A percentile compares a stretch with the other conserved stretches of the same genome.
phyloP scores from a whole-genome alignment of 2,329 filamentous ascomycete genomes.

The Fusarium liriodendri region DNA sequence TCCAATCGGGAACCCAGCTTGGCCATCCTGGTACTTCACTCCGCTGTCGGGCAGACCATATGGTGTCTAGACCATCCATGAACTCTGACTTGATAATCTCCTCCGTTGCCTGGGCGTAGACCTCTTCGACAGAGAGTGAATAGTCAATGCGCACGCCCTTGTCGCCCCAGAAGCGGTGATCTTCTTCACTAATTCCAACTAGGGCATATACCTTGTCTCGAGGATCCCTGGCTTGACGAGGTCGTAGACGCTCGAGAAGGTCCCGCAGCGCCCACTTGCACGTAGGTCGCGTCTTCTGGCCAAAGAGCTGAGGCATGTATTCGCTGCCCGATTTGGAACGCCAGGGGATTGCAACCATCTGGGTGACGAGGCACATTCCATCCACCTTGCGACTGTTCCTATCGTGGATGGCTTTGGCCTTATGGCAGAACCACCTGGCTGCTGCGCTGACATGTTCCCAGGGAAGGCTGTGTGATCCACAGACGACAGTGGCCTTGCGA shows the following conservation, averaged over 20 bases:
- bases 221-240: slow-evolving; percentile 26
- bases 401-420: slow-evolving; percentile 5
- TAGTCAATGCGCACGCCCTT: slow-evolving; percentile 20
- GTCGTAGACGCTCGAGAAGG: slow-evolving; percentile 23
- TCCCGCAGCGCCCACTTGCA: slow-evolving; percentile 24
- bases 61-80: slow-evolving; percentile 12
- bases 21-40: slow-evolving; percentile 21
- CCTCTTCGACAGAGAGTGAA: slow-evolving; percentile 18
- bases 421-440: slow-evolving; percentile 30
- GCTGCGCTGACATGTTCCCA: slow-evolving; percentile 31
- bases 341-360: slow-evolving; percentile 30
- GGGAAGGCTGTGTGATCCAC: slow-evolving; percentile 11
- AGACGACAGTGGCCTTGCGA: slow-evolving; percentile 29
- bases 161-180: background rate
- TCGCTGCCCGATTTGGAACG: slow-evolving; percentile 14
- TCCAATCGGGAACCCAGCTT: slow-evolving; percentile 37
- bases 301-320: slow-evolving; percentile 1
- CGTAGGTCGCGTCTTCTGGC: slow-evolving; percentile 9
- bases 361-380: slow-evolving; percentile 12
- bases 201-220: slow-evolving; percentile 34
- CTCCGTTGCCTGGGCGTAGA: slow-evolving; percentile 22
- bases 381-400: slow-evolving; percentile 5
- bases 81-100: slow-evolving; percentile 19
- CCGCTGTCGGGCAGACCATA: slow-evolving; percentile 29
- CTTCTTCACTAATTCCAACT: slow-evolving; percentile 25